Conservation (phyloP, 768 basidiomycete genomes). For the Suillus clintonianus region DNA sequence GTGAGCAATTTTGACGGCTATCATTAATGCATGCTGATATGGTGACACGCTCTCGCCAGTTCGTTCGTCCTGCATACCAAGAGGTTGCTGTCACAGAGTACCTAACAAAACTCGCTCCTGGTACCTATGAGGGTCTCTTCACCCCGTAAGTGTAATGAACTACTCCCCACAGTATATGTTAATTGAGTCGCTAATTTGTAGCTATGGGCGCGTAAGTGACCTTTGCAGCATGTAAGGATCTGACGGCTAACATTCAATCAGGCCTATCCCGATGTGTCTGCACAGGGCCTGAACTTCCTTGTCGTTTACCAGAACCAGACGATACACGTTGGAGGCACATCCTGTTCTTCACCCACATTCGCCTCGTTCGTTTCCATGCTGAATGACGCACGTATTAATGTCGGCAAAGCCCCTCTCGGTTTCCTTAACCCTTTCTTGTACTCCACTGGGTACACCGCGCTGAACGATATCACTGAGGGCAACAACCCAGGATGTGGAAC, state of each 20-base stretch:
- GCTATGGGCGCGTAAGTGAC: slow-evolving; percentile 51
- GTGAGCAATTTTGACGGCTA: slow-evolving; percentile 30
- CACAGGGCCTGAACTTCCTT: slow-evolving; percentile 53
- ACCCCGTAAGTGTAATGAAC: slow-evolving; percentile 48
- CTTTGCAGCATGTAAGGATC: not conserved
- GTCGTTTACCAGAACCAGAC: slow-evolving; percentile 43
- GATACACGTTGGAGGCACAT: slow-evolving; percentile 33
- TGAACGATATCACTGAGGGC: slow-evolving; percentile 51
- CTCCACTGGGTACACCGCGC: slow-evolving; percentile 41
- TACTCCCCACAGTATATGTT: slow-evolving; percentile 4
- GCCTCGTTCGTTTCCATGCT: slow-evolving; percentile 39
- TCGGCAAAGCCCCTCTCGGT: slow-evolving; percentile 35
- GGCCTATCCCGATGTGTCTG: slow-evolving; percentile 70
- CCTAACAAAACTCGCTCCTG: slow-evolving; percentile 46
- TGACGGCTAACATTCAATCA: slow-evolving; percentile 13
- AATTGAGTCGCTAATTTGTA: slow-evolving; percentile 19
- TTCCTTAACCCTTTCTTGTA: slow-evolving; percentile 55
- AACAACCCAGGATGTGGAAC: slow-evolving; percentile 48
- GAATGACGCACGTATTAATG: slow-evolving; percentile 38
- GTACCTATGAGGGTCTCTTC: slow-evolving; percentile 59
- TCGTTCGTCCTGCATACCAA: slow-evolving; percentile 57
- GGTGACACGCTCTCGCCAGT: slow-evolving; percentile 35
- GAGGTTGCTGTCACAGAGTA: slow-evolving; percentile 43
- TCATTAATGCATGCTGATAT: slow-evolving; percentile 5
- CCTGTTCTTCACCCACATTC: slow-evolving; percentile 30